Evolutionary conservation across 495 filamentous ascomycete species (phyloP), one percentile per base, ranked within the genome.

Genomic region (Tetracladium setigerum): DNA sequence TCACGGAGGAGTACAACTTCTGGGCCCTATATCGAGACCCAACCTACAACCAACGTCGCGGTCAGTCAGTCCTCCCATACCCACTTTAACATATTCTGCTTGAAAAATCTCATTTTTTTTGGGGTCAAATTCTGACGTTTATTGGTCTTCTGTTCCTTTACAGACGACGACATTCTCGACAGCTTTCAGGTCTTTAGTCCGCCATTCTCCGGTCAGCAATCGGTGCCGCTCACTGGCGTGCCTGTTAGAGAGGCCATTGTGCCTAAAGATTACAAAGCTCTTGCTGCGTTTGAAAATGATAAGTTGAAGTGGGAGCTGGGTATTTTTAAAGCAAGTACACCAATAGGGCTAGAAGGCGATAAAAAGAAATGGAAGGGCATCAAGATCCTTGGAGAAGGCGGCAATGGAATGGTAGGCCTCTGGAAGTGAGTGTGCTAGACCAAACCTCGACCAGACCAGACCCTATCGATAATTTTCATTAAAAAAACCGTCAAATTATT

Each of bases 311-410:
- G n/a, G n/a, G 8, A n/a, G 9, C n/a, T 34, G 31, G 31, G 8
- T 34, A 8, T 8, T n/a, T n/a, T n/a, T n/a, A n/a, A n/a, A n/a
- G 14, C 2, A 35, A 2, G 12, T 32, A 35, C 31, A 14, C 37
- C 5, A 27, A 18, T 35, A 37, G 9, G 30, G 5, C 4, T 3
- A 4, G 12, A 14, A 13, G 30, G 30, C 16, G 14, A 5, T n/a
- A 37, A 32, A 18, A 37, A 22, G 10, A n/a, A 19, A 22, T 46
- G 43, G 43, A 18, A 12, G 4, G 43, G 43, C 14, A 37, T 17
- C 4, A 46, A 46, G 24, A 22, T 46, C 4, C 32, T 46, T 12
- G 43, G 43, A 19, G 3, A 35, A 46, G 43, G 43, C 11, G 27
- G 32, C 5, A 4, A 17, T 37, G 43, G 30, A 9, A 36, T 35